Evolutionary conservation across 257 asterid species (phyloP), one percentile per base, ranked within the genome.

Genomic region (Gynochthodes officinalis): DNA sequence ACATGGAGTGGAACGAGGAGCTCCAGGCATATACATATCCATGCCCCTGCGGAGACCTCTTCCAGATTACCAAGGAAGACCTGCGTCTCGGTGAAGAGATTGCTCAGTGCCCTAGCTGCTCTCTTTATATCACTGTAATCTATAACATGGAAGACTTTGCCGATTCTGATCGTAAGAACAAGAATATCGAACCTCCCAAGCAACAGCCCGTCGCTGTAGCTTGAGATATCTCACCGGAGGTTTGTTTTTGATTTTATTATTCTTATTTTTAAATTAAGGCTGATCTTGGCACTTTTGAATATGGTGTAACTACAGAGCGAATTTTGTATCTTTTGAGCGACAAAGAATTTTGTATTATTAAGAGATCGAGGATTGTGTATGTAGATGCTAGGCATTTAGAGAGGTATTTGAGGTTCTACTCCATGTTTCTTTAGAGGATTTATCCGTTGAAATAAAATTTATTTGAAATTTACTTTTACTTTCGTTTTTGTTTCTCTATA

Each of bases 1-100:
- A 93, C 76, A 93, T 93, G 98, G 98, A 93, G 84, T 93, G 98
- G 98, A 84, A 89, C 80, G 82, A 93, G 33, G 91, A 86, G 84
- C 82, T 93, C 28, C 74, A 88, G 71, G 82, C 98, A 3, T 93
- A 67, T 82, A 93, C 96, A 0, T 93, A 93, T 72, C 98, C 98
- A 0, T 93, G 98, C 40, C 98, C 97, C 3, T 93, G 98, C 78
- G 96, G 97, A 44, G 98, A 93, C 84, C 86, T 93, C 0, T 93
- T 93, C 75, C 97, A 89, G 77, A 93, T 93, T 21, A 87, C 96
- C 12, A 89, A 84, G 62, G 96, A 93, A 78, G 98, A 93, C 4
- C 85, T 93, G 7, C 84, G 84, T 21, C 70, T 86, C 40, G 98
- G 98, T 33, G 98, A 93, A 78, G 98, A 93, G 77, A 91, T 91